Evolutionary conservation across 257 asterid species (phyloP).

Genomic region (Sherardia arvensis): DNA sequence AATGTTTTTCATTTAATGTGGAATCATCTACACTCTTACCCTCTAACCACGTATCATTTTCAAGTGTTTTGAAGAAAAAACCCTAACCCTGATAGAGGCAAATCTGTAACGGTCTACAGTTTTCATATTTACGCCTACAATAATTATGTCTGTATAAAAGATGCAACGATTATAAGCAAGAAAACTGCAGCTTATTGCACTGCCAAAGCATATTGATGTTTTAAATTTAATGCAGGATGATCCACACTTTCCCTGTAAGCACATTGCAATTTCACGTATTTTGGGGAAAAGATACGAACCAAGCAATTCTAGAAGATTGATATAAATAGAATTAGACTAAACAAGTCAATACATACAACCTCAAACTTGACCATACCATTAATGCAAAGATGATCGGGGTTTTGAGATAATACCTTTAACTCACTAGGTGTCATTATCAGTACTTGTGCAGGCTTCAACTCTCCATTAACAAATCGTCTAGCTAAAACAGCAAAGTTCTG

Average conservation of each 20-base stretch:
- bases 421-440: conserved; percentile 63
- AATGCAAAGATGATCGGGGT: background rate
- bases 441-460: conserved; percentile 68
- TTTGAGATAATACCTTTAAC: conserved; percentile 45
- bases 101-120: too few species aligned
- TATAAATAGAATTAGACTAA: background rate
- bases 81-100: too few species aligned
- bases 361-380: background rate
- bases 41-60: too few species aligned
- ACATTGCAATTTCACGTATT: background rate
- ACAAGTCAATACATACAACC: background rate
- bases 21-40: too few species aligned
- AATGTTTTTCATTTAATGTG: too few species aligned
- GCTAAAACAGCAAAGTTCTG: conserved; percentile 52
- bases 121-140: too few species aligned
- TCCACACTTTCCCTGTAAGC: background rate
- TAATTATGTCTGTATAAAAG: background rate
- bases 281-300: background rate
- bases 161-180: background rate
- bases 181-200: background rate
- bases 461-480: conserved; percentile 58
- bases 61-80: too few species aligned
- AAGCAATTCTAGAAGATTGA: background rate
- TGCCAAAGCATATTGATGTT: background rate
- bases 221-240: background rate